Evolutionary conservation across 1,284 basidiomycete genomes (phyloP).

Genomic region (Leccinum cinnamomeum): DNA sequence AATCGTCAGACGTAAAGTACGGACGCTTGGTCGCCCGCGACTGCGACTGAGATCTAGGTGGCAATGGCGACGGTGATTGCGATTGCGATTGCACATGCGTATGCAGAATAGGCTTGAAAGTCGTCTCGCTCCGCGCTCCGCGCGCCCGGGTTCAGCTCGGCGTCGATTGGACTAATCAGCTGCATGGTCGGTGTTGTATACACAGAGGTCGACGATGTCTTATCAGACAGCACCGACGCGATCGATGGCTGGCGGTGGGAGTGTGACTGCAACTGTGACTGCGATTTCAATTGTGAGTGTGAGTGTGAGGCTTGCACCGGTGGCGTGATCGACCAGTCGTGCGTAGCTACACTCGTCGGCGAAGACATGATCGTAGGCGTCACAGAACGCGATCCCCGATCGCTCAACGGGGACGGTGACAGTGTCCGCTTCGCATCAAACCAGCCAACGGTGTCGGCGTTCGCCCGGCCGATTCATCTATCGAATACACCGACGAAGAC

Average conservation of each 20-base stretch:
- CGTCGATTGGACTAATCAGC: constrained; percentile 33
- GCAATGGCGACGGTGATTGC: not conserved
- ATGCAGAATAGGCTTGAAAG: constrained; percentile 21
- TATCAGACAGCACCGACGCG: constrained; percentile 64
- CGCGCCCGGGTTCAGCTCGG: constrained; percentile 15
- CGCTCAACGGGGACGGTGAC: constrained; percentile 25
- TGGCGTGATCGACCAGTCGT: not conserved
- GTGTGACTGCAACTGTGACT: constrained; percentile 20
- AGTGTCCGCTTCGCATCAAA: constrained; percentile 24
- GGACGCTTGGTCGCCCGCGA: constrained; percentile 37
- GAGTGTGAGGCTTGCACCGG: not conserved
- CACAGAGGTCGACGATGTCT: constrained; percentile 30
- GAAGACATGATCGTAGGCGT: constrained; percentile 31
- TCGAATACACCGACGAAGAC: constrained; percentile 59
- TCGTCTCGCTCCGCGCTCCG: constrained; percentile 25
- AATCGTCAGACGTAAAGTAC: constrained; percentile 74
- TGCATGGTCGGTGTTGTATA: constrained; percentile 52
- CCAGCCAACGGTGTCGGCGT: constrained; percentile 32
- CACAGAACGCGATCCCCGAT: constrained; percentile 31
- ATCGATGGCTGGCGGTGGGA: constrained; percentile 56
- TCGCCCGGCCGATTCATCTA: constrained; percentile 39
- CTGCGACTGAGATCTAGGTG: not conserved
- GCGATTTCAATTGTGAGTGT: constrained; percentile 8
- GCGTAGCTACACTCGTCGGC: not conserved
- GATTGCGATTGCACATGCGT: not conserved